Evolutionary conservation across 805 yeast genomes (phyloP).

Genomic region (Metschnikowia henanensis): DNA sequence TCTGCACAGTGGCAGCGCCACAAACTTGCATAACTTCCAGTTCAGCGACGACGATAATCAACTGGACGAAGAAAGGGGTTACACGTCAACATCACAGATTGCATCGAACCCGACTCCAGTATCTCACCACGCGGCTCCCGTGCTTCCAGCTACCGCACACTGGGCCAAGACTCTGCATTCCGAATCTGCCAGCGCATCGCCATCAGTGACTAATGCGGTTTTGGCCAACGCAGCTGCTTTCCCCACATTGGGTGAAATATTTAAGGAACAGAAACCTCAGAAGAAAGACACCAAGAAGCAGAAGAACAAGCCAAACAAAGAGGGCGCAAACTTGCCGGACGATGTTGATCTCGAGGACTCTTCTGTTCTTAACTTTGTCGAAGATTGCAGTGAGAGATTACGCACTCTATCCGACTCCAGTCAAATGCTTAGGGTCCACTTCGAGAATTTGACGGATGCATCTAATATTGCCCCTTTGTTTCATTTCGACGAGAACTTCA

Average conservation of each 20-base stretch:
- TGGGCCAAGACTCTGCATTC: slow-evolving; percentile 26
- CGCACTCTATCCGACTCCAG: slow-evolving; percentile 35
- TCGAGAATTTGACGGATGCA: slow-evolving; percentile 28
- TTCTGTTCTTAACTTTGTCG: slow-evolving; percentile 48
- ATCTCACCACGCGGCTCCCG: slow-evolving; percentile 29
- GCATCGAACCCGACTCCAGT: slow-evolving; percentile 10
- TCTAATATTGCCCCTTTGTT: slow-evolving; percentile 45
- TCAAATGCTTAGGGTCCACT: slow-evolving; percentile 41
- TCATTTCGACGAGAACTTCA: slow-evolving; percentile 40
- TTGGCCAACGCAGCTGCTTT: slow-evolving; percentile 53
- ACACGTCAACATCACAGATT: slow-evolving; percentile 3
- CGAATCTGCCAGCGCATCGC: slow-evolving; percentile 34
- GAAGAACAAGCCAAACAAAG: slow-evolving; percentile 33
- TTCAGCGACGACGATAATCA: slow-evolving; percentile 14
- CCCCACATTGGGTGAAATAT: slow-evolving; percentile 56
- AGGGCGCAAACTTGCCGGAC: slow-evolving; percentile 40
- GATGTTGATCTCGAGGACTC: slow-evolving; percentile 50
- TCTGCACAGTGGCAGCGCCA: slow-evolving; percentile 17
- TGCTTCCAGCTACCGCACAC: slow-evolving; percentile 58
- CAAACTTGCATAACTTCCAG: slow-evolving; percentile 14
- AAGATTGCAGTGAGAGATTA: slow-evolving; percentile 45
- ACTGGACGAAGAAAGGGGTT: slow-evolving; percentile 13
- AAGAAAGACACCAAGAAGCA: slow-evolving; percentile 30
- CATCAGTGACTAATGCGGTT: slow-evolving; percentile 35
- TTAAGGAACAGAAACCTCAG: slow-evolving; percentile 36